A percentile compares a stretch with the other conserved stretches of the same genome.
These are phyloP conservation scores for Coprinopsis marcescibilis DNA, from an alignment of 768 basidiomycete species.

Conservation along the genomic window DNA sequence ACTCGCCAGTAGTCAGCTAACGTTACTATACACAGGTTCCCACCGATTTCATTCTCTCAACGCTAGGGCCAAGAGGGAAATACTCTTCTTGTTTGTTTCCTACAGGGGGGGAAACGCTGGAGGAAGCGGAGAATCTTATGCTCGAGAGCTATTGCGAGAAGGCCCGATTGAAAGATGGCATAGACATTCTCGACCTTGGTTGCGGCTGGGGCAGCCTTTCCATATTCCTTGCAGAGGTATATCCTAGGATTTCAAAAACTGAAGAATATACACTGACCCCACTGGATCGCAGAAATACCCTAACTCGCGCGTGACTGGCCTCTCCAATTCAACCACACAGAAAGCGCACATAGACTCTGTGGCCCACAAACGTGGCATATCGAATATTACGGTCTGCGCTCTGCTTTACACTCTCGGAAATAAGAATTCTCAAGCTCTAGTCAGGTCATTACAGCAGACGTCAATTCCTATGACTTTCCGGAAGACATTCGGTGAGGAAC, in stretches of 20 bases:
- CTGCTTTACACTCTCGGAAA: neutral
- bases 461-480: conserved; percentile 57
- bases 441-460: conserved; percentile 68
- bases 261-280: neutral
- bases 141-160: conserved; percentile 62
- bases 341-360: conserved; percentile 54
- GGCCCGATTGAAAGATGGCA: conserved; percentile 54
- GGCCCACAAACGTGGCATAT: conserved; percentile 43
- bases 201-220: conserved; percentile 77
- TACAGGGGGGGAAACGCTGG: conserved; percentile 52
- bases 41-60: conserved; percentile 58
- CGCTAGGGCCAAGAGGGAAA: conserved; percentile 60
- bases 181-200: conserved; percentile 61
- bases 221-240: conserved; percentile 55
- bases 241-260: neutral
- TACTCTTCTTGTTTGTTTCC: conserved; percentile 65
- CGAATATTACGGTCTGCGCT: conserved; percentile 43
- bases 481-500: conserved; percentile 35
- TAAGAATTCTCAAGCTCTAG: neutral
- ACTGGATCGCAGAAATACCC: conserved; percentile 55
- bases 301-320: conserved; percentile 50
- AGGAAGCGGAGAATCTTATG: conserved; percentile 61
- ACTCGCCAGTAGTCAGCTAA: neutral
- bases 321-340: conserved; percentile 67
- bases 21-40: conserved; percentile 38